A percentile compares a stretch with the other conserved stretches of the same genome.
phyloP scores from a whole-genome alignment of 352 stramenopile species.

The Globisporangium cederbergense region DNA sequence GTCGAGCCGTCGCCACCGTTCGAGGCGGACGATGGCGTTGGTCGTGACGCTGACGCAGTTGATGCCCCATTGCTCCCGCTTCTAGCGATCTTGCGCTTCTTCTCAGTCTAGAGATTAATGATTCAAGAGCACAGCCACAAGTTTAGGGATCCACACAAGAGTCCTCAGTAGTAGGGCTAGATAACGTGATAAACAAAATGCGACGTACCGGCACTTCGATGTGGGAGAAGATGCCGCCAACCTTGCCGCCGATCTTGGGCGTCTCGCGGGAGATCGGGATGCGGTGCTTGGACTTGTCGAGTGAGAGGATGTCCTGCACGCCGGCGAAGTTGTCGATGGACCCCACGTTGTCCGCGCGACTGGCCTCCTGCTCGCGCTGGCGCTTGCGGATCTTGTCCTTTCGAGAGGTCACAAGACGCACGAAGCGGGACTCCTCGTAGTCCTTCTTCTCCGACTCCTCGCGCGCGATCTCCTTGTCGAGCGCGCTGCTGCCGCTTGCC shows the following conservation, averaged over 20 bases:
- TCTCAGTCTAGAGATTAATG: conserved; percentile 37
- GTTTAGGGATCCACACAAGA: not conserved
- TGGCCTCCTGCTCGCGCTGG: conserved; percentile 77
- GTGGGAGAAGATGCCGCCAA: conserved; percentile 81
- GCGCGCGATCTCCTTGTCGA: conserved; percentile 81
- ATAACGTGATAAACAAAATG: not conserved
- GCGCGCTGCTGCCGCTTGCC: conserved; percentile 48
- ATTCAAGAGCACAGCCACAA: not conserved
- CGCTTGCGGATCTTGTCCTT: conserved; percentile 89
- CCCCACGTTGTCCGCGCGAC: conserved; percentile 63
- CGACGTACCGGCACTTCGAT: conserved; percentile 52
- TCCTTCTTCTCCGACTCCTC: conserved; percentile 83
- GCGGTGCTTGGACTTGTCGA: conserved; percentile 72
- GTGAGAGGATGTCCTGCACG: conserved; percentile 71
- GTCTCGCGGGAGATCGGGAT: conserved; percentile 43
- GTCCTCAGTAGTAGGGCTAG: not conserved
- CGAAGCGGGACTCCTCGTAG: conserved; percentile 84
- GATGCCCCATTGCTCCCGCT: conserved; percentile 7
- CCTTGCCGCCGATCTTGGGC: conserved; percentile 70
- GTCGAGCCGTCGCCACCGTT: conserved; percentile 10
- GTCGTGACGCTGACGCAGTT: conserved; percentile 1
- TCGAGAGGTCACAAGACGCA: conserved; percentile 79
- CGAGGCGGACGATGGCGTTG: conserved; percentile 1
- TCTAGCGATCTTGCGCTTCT: conserved; percentile 51
- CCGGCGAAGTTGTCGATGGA: conserved; percentile 87